Conservation (phyloP, 2,329 filamentous ascomycete species). For the Ophiostoma ips region DNA sequence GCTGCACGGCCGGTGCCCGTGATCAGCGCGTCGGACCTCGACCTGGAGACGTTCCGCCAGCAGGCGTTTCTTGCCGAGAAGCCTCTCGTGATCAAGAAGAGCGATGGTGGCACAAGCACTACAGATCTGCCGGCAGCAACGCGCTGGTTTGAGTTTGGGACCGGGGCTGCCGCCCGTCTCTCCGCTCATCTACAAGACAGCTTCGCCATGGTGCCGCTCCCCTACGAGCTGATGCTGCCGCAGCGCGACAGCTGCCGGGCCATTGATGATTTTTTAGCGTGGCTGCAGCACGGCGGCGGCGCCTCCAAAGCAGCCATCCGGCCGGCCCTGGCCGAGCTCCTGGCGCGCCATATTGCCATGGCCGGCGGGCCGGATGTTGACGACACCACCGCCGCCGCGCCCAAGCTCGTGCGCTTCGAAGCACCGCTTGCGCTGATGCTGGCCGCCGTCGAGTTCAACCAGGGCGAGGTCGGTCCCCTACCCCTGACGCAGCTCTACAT, state of each 20-base stretch:
- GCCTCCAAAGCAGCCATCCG: background rate
- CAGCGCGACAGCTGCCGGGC: background rate
- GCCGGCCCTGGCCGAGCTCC: constrained; percentile 8
- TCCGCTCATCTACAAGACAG: background rate
- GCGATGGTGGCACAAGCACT: background rate
- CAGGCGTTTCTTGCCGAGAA: constrained; percentile 36
- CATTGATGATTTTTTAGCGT: constrained; percentile 5
- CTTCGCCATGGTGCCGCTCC: constrained; percentile 21
- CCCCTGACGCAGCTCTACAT: constrained; percentile 52
- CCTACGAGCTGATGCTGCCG: constrained; percentile 25
- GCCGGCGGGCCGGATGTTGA: background rate
- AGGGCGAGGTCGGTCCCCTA: background rate
- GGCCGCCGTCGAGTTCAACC: constrained; percentile 37
- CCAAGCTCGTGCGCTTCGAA: constrained; percentile 39
- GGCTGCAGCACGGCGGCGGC: constrained; percentile 8
- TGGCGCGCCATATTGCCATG: constrained; percentile 4
- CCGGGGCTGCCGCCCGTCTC: background rate
- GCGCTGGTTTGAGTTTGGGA: constrained; percentile 41
- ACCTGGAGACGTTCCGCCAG: constrained; percentile 34
- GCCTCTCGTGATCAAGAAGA: constrained; percentile 33
- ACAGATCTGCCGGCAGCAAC: constrained; percentile 38
- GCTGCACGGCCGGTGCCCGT: constrained; percentile 1
- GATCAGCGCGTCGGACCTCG: constrained; percentile 4
- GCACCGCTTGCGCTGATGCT: constrained; percentile 53
- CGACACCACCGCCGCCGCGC: too few species aligned